phyloP scores from a whole-genome alignment of 1,284 basidiomycete species.

The Sporisorium reilianum region DNA sequence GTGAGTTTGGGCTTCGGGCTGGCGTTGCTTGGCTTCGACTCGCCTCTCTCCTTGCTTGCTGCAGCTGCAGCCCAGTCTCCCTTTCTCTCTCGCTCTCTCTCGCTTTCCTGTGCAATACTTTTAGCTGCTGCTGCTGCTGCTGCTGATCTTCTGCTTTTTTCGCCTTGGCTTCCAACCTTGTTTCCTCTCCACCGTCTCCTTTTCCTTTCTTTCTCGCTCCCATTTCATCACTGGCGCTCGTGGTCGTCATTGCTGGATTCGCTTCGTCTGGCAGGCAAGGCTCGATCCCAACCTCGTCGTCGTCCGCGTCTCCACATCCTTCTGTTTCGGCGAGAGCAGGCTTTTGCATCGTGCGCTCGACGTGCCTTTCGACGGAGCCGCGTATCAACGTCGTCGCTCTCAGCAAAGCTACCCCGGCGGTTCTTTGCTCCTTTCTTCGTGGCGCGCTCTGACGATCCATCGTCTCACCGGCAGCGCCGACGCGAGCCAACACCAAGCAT shows the following conservation, averaged over 20 bases:
- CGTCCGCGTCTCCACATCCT: neutral
- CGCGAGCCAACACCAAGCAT: neutral
- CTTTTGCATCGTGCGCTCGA: constrained; percentile 21
- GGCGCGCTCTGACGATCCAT: neutral
- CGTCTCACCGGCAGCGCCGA: constrained; percentile 12
- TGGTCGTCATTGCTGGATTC: constrained; percentile 15
- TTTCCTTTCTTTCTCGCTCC: constrained; percentile 12
- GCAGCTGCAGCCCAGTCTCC: neutral
- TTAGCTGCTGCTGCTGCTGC: neutral
- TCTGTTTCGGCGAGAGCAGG: constrained; percentile 32
- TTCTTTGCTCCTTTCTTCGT: constrained; percentile 9
- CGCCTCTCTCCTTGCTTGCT: neutral
- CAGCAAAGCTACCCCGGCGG: constrained; percentile 30
- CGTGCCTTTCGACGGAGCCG: neutral
- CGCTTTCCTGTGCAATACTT: constrained; percentile 1
- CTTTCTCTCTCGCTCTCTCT: constrained; percentile 13
- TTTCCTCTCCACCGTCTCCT: constrained; percentile 1
- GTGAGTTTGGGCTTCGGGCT: constrained; percentile 1
- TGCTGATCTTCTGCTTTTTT: neutral
- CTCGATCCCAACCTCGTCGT: constrained; percentile 11
- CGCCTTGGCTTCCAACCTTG: neutral
- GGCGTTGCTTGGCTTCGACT: neutral
- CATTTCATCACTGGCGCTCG: constrained; percentile 18
- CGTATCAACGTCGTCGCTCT: constrained; percentile 1
- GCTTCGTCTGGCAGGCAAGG: constrained; percentile 12